These are phyloP conservation scores for Trichoderma gamsii DNA, from an alignment of 495 filamentous ascomycete species.

Conservation along the genomic window DNA sequence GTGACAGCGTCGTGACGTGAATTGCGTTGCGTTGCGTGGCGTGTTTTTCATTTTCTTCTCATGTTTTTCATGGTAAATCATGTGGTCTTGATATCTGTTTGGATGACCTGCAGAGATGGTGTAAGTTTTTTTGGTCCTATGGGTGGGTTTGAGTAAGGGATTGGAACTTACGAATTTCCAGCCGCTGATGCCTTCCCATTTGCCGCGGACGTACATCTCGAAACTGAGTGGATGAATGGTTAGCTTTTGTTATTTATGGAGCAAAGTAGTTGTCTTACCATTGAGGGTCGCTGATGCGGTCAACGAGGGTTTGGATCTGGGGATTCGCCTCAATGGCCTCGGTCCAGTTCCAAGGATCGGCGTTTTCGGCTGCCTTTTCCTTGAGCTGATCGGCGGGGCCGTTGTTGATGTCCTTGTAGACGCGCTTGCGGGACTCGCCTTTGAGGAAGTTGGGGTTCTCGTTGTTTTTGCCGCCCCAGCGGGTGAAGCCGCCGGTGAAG, in stretches of 20 bases:
- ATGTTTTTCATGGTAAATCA: neutral
- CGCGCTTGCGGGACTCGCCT: neutral
- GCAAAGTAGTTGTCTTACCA: neutral
- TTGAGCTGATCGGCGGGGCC: neutral
- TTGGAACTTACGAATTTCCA: neutral
- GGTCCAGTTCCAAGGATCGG: constrained; percentile 1
- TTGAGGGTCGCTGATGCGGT: constrained; percentile 7
- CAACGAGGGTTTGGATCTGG: neutral
- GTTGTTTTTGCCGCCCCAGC: neutral
- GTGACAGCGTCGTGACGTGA: no score
- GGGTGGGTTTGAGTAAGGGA: neutral
- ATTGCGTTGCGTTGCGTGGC: neutral
- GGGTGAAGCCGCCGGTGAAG: constrained; percentile 8
- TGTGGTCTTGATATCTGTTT: constrained; percentile 8
- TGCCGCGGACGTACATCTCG: constrained; percentile 6
- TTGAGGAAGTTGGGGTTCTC: constrained; percentile 1
- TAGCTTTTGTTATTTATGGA: neutral
- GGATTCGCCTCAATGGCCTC: neutral
- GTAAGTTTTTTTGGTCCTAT: neutral
- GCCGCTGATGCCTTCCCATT: constrained; percentile 5
- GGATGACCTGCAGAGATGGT: neutral
- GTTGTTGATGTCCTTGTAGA: constrained; percentile 8
- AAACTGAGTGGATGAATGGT: neutral
- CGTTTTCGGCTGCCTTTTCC: neutral
- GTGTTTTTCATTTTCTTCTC: neutral